Base-by-base conservation (phyloP, 805 yeast genomes). In the Lachancea sp. region DNA sequence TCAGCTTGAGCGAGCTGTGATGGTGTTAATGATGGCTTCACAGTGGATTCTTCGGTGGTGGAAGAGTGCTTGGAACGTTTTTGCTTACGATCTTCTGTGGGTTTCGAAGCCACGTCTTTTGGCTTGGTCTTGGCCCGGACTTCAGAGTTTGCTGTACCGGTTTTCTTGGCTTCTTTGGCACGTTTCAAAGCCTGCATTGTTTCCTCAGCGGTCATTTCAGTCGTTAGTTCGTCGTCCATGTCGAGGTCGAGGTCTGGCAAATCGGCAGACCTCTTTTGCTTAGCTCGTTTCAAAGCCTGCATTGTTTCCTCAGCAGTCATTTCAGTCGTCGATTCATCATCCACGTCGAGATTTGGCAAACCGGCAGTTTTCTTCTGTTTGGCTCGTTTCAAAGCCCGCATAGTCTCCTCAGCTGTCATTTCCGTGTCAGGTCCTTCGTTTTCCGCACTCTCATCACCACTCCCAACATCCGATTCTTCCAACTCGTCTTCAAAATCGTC, bases 1-100 rank as follows among this genome's bases (percentile, higher is more conserved):
- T 68, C 66, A 53, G 76, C 57, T 29, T 73, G 64, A 5, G 74
- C 77, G 31, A 70, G 69, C 31, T 79, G 81, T 3, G 71, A 70
- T 1, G 76, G 68, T 6, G 70, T 63, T 51, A 55, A 26, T 10
- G 47, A 36, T 19, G 42, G 46, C 2, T 18, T n/a, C 11, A 38
- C 38, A 10, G 16, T n/a, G 16, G 16, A 15, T 34, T 35, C 35
- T 13, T 22, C 17, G 25, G 49, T 46, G 10, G 45, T 22, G 8
- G 25, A 8, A 22, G 25, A 8, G 8, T 22, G 25, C 8, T 22
- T 22, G 25, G 25, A 22, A 22, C 25, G 25, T 22, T 22, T 22
- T 22, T 22, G 25, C 25, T 22, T 22, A 22, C 8, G 4, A 6
- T 22, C 25, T 8, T 4, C 4, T 22, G 8, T 8, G 8, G 25